A percentile compares a stretch with the other conserved stretches of the same genome.
These are phyloP conservation scores for Rosa chinensis DNA, from an alignment of 306 rosid species.

Conservation along the genomic window DNA sequence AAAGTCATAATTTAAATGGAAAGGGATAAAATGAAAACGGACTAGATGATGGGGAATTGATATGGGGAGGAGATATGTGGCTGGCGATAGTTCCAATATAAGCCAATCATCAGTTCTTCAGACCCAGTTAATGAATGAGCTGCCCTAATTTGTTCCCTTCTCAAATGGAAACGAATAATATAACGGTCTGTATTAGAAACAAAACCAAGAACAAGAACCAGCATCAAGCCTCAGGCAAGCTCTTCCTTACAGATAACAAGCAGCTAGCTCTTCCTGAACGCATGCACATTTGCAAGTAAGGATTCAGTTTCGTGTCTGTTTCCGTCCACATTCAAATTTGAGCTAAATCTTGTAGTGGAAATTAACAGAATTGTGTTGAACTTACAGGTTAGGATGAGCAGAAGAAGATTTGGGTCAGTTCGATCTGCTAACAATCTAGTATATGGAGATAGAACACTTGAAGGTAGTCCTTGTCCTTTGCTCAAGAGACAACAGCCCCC, in stretches of 20 bases:
- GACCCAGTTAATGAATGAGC: slow-evolving; percentile 20
- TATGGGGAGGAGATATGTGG: slow-evolving; percentile 1
- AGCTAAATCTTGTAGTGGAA: neutral
- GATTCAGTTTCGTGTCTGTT: neutral
- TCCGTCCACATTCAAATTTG: neutral
- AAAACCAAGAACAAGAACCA: neutral
- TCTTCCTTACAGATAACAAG: neutral
- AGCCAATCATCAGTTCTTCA: slow-evolving; percentile 40
- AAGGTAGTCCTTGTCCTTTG: slow-evolving; percentile 41
- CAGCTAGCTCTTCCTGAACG: neutral
- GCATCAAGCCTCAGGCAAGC: neutral
- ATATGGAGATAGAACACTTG: slow-evolving; percentile 48
- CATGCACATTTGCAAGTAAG: neutral
- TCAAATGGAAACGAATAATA: neutral
- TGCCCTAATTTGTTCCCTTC: slow-evolving; percentile 10
- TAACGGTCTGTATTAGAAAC: neutral
- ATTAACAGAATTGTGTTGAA: neutral
- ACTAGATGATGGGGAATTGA: neutral
- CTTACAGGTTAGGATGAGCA: slow-evolving; percentile 53
- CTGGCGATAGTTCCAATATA: slow-evolving; percentile 51
- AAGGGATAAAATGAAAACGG: neutral
- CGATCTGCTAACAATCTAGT: slow-evolving; percentile 48
- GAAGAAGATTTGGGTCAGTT: slow-evolving; percentile 55
- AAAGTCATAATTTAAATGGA: neutral
- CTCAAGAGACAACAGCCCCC: slow-evolving; percentile 35